Conservation (phyloP, 139 green algal species). For the Volvox africanus region DNA sequence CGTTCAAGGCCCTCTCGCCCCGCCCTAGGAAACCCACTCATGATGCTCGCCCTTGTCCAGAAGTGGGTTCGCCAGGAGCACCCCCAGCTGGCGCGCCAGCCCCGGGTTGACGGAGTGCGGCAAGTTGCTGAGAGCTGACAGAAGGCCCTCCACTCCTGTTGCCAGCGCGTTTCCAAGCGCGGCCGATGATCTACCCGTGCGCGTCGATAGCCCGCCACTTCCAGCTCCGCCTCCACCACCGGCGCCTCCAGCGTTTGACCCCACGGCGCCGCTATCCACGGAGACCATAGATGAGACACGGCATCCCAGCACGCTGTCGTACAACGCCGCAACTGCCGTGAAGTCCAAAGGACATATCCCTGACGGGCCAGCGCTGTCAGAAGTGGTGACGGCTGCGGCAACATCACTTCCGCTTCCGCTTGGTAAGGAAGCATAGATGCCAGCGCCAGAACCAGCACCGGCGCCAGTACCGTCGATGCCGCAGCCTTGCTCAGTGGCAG, state of each 20-base stretch:
- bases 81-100: conserved; percentile 42
- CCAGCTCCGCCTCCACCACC: too few species aligned
- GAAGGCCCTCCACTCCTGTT: conserved; percentile 11
- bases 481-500: neutral
- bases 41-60: conserved; percentile 53
- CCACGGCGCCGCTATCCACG: neutral
- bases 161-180: neutral
- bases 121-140: neutral
- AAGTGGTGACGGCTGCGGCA: neutral
- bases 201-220: neutral
- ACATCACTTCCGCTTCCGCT: too few species aligned
- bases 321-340: conserved; percentile 4
- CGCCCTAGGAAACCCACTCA: conserved; percentile 16
- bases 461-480: neutral
- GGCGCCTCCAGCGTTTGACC: neutral
- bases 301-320: conserved; percentile 21
- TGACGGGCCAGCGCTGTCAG: too few species aligned
- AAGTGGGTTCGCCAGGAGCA: conserved; percentile 59
- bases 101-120: conserved; percentile 45
- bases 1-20: too few species aligned
- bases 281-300: neutral
- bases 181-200: neutral
- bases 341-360: conserved; percentile 14
- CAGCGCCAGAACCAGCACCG: neutral
- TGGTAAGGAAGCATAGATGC: too few species aligned